These are phyloP conservation scores for Puccinellia tenuiflora DNA, from an alignment of 176 grass and related monocot genomes.

Conservation along the genomic window DNA sequence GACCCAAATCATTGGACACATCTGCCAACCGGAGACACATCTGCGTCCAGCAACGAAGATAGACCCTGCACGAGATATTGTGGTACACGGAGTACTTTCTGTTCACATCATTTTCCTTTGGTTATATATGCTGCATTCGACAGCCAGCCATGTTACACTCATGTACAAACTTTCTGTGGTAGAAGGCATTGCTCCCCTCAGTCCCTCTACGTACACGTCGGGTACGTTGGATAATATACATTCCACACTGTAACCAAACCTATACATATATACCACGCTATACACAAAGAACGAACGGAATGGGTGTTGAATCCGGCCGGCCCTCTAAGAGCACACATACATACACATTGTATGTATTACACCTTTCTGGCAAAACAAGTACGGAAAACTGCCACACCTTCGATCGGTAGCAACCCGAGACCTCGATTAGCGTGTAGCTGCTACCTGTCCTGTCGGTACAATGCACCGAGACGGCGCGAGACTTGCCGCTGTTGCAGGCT, in stretches of 20 bases:
- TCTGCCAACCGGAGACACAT: too few species aligned
- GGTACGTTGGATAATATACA: neutral
- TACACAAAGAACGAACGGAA: slow-evolving; percentile 24
- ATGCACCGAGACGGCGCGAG: neutral
- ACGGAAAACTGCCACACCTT: neutral
- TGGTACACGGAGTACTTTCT: neutral
- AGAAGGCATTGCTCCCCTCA: slow-evolving; percentile 25
- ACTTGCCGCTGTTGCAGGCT: neutral
- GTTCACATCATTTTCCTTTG: neutral
- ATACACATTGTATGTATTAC: neutral
- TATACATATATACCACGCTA: slow-evolving; percentile 6
- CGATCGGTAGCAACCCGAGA: neutral
- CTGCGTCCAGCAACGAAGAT: too few species aligned
- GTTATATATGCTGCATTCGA: neutral
- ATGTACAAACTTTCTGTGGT: slow-evolving; percentile 20
- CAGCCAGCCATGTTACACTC: neutral
- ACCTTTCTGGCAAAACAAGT: neutral
- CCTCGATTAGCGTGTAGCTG: neutral
- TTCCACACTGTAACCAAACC: neutral
- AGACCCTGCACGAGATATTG: too few species aligned
- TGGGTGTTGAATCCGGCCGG: slow-evolving; percentile 23
- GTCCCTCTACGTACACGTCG: slow-evolving; percentile 9
- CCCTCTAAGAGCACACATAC: neutral
- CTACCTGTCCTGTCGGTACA: neutral
- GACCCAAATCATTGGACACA: too few species aligned